A percentile compares a stretch with the other conserved stretches of the same genome.
phyloP scores from a whole-genome alignment of 2,329 filamentous ascomycete species.

The Cercospora sp. region DNA sequence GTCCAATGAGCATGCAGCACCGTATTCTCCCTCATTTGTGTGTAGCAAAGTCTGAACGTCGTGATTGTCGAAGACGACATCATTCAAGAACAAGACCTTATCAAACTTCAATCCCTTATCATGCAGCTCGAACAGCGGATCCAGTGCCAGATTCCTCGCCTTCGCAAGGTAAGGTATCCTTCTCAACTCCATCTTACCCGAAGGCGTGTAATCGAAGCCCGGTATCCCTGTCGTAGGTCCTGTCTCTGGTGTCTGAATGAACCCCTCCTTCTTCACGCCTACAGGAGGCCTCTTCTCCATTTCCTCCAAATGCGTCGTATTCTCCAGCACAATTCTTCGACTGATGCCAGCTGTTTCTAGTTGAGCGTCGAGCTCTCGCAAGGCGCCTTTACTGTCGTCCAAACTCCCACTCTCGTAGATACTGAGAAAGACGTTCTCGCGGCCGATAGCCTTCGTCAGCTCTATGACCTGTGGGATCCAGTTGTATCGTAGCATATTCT shows the following conservation, averaged over 20 bases:
- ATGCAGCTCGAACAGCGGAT: constrained; percentile 56
- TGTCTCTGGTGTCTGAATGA: constrained; percentile 59
- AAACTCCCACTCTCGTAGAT: constrained; percentile 69
- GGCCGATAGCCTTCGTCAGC: constrained; percentile 58
- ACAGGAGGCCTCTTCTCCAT: constrained; percentile 47
- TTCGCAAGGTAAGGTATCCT: constrained; percentile 68
- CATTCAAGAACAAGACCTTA: constrained; percentile 63
- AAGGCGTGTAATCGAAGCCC: constrained; percentile 12
- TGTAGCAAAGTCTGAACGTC: constrained; percentile 58
- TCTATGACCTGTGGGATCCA: constrained; percentile 64
- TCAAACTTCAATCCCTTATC: constrained; percentile 57
- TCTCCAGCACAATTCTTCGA: constrained; percentile 58
- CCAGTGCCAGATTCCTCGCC: constrained; percentile 64
- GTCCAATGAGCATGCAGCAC: constrained; percentile 63
- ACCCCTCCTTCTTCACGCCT: constrained; percentile 51
- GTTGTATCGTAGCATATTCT: constrained; percentile 57
- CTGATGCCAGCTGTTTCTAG: constrained; percentile 56
- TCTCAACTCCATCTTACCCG: constrained; percentile 56
- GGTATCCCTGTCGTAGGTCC: constrained; percentile 10
- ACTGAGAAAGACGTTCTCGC: constrained; percentile 66
- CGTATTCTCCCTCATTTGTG: constrained; percentile 60
- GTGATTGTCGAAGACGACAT: constrained; percentile 60
- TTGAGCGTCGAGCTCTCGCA: constrained; percentile 57
- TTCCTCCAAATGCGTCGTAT: constrained; percentile 60
- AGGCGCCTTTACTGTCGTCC: constrained; percentile 65